These are phyloP conservation scores for Curvularia sp. DNA, from an alignment of 2,329 filamentous ascomycete genomes.

Conservation along the genomic window DNA sequence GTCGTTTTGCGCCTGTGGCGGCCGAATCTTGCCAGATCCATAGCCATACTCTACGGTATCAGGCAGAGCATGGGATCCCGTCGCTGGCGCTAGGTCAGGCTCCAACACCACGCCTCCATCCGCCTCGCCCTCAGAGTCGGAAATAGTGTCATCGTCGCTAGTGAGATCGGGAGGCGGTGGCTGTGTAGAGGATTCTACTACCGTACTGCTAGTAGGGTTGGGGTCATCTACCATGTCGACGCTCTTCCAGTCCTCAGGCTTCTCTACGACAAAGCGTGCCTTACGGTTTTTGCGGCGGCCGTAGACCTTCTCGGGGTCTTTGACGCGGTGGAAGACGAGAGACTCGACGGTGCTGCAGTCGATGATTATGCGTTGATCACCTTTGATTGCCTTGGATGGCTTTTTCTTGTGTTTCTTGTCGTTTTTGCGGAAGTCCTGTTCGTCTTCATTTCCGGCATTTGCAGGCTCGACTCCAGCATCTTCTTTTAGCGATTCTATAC, in stretches of 20 bases:
- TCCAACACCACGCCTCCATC: slow-evolving; percentile 27
- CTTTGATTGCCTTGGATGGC: slow-evolving; percentile 50
- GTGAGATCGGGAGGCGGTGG: slow-evolving; percentile 5
- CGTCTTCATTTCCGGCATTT: slow-evolving; percentile 10
- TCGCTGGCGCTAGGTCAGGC: slow-evolving; percentile 2
- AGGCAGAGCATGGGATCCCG: slow-evolving; percentile 7
- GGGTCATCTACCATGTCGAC: slow-evolving; percentile 52
- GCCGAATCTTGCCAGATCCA: slow-evolving; percentile 46
- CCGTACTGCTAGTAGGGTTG: neutral
- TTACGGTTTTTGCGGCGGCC: slow-evolving; percentile 57
- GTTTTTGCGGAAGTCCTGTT: neutral
- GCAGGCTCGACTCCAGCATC: slow-evolving; percentile 5
- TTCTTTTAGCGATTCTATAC: slow-evolving; percentile 40
- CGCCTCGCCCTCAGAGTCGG: slow-evolving; percentile 28
- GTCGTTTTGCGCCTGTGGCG: slow-evolving; percentile 55
- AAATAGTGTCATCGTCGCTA: slow-evolving; percentile 22
- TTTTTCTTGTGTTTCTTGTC: slow-evolving; percentile 38
- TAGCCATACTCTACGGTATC: slow-evolving; percentile 35
- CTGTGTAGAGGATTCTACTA: slow-evolving; percentile 1
- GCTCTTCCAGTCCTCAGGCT: slow-evolving; percentile 52
- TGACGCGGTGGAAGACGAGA: slow-evolving; percentile 56
- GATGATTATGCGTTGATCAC: slow-evolving; percentile 60
- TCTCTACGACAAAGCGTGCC: slow-evolving; percentile 49
- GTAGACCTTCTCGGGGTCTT: slow-evolving; percentile 56
- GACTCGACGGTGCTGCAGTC: slow-evolving; percentile 60